Conservation (phyloP, 192 early-diverging fungal species). For the Entomortierella chlamydospora region DNA sequence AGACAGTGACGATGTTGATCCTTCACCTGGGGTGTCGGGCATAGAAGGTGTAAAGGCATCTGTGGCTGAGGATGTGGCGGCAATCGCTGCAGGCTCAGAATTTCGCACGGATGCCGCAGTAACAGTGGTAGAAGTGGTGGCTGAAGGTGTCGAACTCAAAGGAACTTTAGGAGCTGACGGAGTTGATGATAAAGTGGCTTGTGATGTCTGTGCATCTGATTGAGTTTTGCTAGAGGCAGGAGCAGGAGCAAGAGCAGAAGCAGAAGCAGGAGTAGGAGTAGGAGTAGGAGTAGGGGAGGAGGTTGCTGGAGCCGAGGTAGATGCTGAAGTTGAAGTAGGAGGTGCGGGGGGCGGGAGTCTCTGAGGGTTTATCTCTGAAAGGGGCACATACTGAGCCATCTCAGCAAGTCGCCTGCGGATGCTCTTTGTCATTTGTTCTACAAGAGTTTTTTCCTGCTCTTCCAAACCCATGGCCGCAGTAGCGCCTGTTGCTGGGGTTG, state of each 20-base stretch:
- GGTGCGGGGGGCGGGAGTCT: constrained; percentile 28
- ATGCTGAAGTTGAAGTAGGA: constrained; percentile 1
- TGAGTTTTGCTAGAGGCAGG: too few species aligned
- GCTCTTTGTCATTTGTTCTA: constrained; percentile 16
- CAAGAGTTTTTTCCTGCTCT: constrained; percentile 10
- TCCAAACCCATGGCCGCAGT: neutral
- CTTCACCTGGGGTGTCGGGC: constrained; percentile 1
- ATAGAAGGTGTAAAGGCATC: neutral
- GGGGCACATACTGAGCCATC: constrained; percentile 44
- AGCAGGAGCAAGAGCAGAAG: neutral
- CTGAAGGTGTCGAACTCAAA: too few species aligned
- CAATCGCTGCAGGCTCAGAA: neutral
- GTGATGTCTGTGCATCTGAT: neutral
- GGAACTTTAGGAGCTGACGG: too few species aligned
- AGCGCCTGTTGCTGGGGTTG: neutral
- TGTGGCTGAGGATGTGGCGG: neutral
- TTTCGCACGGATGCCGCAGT: constrained; percentile 12
- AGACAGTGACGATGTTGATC: constrained; percentile 7
- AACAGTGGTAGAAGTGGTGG: neutral
- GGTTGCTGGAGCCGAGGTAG: constrained; percentile 5
- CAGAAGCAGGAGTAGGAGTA: neutral
- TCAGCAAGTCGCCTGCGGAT: constrained; percentile 35
- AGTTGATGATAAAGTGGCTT: neutral
- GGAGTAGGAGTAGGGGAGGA: constrained; percentile 7
- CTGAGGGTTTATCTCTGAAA: constrained; percentile 38